Evolutionary conservation across 495 filamentous ascomycete genomes (phyloP), one percentile per base, ranked within the genome.

Genomic region (Hypoxylon fragiforme): DNA sequence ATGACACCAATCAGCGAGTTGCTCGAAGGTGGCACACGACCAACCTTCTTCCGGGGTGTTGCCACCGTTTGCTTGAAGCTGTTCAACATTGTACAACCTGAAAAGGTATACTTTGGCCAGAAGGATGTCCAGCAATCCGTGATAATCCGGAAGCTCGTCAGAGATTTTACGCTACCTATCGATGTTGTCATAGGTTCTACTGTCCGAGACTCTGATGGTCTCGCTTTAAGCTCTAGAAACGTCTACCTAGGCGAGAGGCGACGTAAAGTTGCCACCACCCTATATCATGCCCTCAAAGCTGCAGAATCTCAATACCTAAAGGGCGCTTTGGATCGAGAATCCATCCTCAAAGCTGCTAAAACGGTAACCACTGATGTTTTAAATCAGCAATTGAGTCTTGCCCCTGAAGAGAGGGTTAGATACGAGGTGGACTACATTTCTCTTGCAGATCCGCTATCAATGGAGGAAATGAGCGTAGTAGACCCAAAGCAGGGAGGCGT

Each of bases 101-200:
- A 95, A 34, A 82, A 82, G 35, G 95, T 91, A 1, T 99, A 96
- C 67, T 97, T 99, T 70, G 94, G 94, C 1, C 95, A 97, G 72
- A 97, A 99, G 73, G 94, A 99, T 63, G 83, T 97, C 13, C 94
- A 99, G 72, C 94, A 99, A 73, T 95, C 90, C 0, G 88, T 92
- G 6, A 81, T 99, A 4, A 89, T 99, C 63, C 83, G 81, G 68
- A 81, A 88, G 6, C 81, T 99, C 83, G 88, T 97, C 2, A 72
- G 81, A 56, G 94, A 99, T 64, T 92, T 99, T 57, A 85, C 88
- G 65, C 62, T 97, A n/a, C 81, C 86, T 16, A 87, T 81, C 2
- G 80, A 90, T 36, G 83, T 97, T 1, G 74, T 84, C 3, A 76
- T 97, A 28, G 84, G 86, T 2, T 67, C 79, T 3, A 98, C 94